Base-by-base conservation (phyloP, 2,329 filamentous ascomycete genomes). In the Cytospora piceicola region DNA sequence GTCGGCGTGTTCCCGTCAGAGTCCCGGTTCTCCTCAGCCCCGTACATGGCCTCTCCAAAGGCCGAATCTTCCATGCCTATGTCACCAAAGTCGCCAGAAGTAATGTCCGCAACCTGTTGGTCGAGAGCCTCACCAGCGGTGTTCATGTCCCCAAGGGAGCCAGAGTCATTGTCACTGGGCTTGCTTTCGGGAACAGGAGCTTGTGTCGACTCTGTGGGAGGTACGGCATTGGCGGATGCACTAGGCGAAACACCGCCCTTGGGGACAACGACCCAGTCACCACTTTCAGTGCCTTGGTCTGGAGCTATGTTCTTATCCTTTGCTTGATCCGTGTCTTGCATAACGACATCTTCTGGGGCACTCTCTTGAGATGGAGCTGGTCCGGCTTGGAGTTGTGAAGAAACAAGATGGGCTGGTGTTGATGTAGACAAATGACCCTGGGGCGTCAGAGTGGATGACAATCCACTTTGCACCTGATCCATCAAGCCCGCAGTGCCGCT, bases 41-140 rank as follows among this genome's bases (percentile, higher is more conserved):
- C 86, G 71, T 93, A 90, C 77, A 94, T 92, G 0, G 92, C 92
- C 71, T 95, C 91, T 3, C 91, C 92, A 78, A 95, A 95, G 1
- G 91, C 92, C 42, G 89, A 92, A 72, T 93, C 90, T 56, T 92
- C 90, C 80, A 93, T 85, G 69, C 89, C 90, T 11, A 84, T 86
- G 52, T 86, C 85, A 27, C 80, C 85, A 5, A 85, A 76, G 34
- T 81, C 82, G 4, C 79, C 81, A 2, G 75, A 78, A 0, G 72
- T 75, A 4, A 73, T 75, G 51, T 82, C 81, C 34, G 82, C 75
- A 59, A 85, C 82, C 17, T 86, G 84, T 20, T 85, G 84, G 52
- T 85, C 87, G 42, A 93, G 78, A 4, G 89, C 90, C 72, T 92
- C 89, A 17, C 88, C 90, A 0, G 89, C 90, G 29, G 88, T 88